These are phyloP conservation scores for Rhynchospora breviuscula DNA, from an alignment of 176 grass and related monocot species.

Conservation along the genomic window DNA sequence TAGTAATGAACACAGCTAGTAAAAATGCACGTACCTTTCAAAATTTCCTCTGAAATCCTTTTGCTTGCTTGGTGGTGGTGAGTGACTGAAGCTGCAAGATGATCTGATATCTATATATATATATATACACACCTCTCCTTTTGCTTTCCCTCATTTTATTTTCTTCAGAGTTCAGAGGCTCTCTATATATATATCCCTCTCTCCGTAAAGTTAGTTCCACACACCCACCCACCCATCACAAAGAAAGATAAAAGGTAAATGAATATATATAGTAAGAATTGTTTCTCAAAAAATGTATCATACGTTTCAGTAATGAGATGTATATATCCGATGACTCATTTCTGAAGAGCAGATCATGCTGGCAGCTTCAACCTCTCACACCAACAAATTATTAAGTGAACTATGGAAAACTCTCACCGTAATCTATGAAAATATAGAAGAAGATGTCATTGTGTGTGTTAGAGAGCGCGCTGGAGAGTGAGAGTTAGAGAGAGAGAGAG, in stretches of 20 bases:
- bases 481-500: neutral
- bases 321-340: neutral
- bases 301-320: neutral
- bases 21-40: neutral
- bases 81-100: constrained; percentile 75
- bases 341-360: constrained; percentile 55
- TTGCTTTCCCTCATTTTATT: neutral
- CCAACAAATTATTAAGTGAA: neutral
- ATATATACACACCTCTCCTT: neutral
- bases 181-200: neutral
- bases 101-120: constrained; percentile 35
- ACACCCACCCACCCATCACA: neutral
- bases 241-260: neutral
- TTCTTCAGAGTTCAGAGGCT: neutral
- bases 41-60: neutral
- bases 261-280: too few species aligned
- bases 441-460: neutral
- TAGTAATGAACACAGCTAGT: neutral
- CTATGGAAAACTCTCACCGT: too few species aligned
- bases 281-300: too few species aligned
- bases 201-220: neutral
- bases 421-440: neutral
- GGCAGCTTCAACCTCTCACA: constrained; percentile 70
- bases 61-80: constrained; percentile 41
- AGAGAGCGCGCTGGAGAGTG: neutral